phyloP scores from a whole-genome alignment of 805 yeast genomes.

The Saccharomycopsis oosterbeekiorum region DNA sequence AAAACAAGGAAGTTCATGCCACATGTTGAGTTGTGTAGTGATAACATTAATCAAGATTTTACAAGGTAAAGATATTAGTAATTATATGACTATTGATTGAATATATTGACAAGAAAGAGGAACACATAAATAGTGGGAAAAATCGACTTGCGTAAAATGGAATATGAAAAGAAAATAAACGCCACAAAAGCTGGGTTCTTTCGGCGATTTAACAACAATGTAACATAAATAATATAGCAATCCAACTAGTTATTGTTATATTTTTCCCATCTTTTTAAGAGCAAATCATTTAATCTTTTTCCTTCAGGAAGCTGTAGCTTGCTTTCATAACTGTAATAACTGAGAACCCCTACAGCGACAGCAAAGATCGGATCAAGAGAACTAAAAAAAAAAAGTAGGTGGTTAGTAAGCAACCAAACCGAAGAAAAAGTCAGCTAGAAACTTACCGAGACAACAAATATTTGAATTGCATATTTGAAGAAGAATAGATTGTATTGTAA shows the following conservation, averaged over 20 bases:
- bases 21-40: not conserved
- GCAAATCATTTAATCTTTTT: constrained; percentile 46
- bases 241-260: not conserved
- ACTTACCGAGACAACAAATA: not conserved
- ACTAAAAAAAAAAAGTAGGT: constrained; percentile 24
- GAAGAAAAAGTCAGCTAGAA: not conserved
- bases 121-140: no score
- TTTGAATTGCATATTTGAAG: not conserved
- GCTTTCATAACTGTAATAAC: constrained; percentile 55
- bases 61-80: no score
- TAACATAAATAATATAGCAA: not conserved
- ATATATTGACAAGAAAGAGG: no score
- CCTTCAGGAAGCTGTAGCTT: constrained; percentile 50
- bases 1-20: not conserved
- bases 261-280: constrained; percentile 26
- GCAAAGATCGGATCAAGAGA: constrained; percentile 59
- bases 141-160: no score
- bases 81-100: no score
- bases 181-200: no score
- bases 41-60: not conserved
- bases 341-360: constrained; percentile 46
- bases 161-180: no score
- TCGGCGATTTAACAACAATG: no score
- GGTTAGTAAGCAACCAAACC: not conserved
- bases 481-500: no score